Evolutionary conservation across 805 yeast genomes (phyloP), one percentile per base, ranked within the genome.

Genomic region (Candida parachauliodes): DNA sequence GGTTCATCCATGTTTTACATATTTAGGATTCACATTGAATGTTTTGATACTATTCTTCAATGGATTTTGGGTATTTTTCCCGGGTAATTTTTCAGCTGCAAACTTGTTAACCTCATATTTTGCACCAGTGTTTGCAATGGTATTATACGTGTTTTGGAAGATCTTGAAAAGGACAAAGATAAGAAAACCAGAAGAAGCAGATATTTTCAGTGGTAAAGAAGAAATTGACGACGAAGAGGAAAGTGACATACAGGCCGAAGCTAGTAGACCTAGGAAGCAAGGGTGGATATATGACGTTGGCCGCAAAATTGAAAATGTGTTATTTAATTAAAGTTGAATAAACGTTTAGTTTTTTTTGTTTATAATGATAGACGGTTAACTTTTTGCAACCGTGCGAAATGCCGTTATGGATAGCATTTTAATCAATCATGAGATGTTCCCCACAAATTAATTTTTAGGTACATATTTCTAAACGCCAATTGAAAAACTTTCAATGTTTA

Each of bases 1-100:
- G 28, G 50, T 55, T 21, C 51, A 50, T 34, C 63, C 63, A 37
- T 51, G 41, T 33, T 44, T 53, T 49, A 43, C 60, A 5, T 54
- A 57, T 30, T 52, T 57, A 23, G 60, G 57, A 5, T 41, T 40
- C 12, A 44, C 50, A 25, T 35, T 62, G 30, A 54, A 48, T 43
- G 25, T 44, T 6, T 7, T 52, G 12, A 55, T 63, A 24, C 50
- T 64, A 28, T 44, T 64, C 23, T 63, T 61, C 53, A 62, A 63
- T 39, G 77, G 76, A 12, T 64, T 63, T 48, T 60, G 65, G 65
- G 47, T 62, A 7, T 63, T 64, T 36, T 62, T 64, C 55, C 68
- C 68, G 1, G 65, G 64, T 15, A 47, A 57, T 37, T 54, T 60
- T 26, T 40, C 60, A 1, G 66, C 49, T 15, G 57, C 67, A n/a